Base-by-base conservation (phyloP, 2,329 filamentous ascomycete species). In the Clonostachys rosea region DNA sequence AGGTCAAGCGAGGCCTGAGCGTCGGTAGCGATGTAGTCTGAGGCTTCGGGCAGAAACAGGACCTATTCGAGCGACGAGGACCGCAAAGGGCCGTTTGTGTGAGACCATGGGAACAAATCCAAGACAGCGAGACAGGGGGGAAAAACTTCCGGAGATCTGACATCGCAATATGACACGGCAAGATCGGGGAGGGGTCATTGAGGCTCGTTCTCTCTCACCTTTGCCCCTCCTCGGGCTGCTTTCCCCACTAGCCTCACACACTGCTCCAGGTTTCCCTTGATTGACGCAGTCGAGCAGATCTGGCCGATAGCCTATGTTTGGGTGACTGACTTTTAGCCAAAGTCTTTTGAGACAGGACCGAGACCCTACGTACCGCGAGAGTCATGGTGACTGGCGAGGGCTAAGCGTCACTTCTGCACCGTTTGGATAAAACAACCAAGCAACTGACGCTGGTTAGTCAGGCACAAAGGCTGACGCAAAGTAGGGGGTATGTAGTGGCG, bases 11-110 rank as follows among this genome's bases (percentile, higher is more conserved):
- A 87, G 57, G 91, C 84, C 11, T 79, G 65, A 3, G 84, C 74
- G 1, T 82, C 84, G 2, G 78, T 73, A 17, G 83, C 86, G 57
- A 96, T 91, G 72, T 96, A 96, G 70, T 96, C 91, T 48, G 82
- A 83, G 20, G 92, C 92, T 76, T 96, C 92, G 12, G 92, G 92
- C 46, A 96, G 84, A 70, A 97, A 96, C 44, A 96, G 79, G 16
- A 87, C 82, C 80, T 88, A 12, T 4, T 30, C 24, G 24, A 30
- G 24, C 24, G 24, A 30, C 8, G 24, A 30, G 24, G 24, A 9
- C 24, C 24, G 24, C 24, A 30, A 30, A 30, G 24, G 24, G 24
- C 24, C 24, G 24, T 30, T 30, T 30, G 24, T 30, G 24, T 30
- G 9, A 30, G 24, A 30, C 24, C 24, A 30, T 30, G 24, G 24